Percentiles rank a stretch among this genome's conserved stretches.
Conservation (phyloP, 768 basidiomycete genomes). For the Pulveroboletus sp. region DNA sequence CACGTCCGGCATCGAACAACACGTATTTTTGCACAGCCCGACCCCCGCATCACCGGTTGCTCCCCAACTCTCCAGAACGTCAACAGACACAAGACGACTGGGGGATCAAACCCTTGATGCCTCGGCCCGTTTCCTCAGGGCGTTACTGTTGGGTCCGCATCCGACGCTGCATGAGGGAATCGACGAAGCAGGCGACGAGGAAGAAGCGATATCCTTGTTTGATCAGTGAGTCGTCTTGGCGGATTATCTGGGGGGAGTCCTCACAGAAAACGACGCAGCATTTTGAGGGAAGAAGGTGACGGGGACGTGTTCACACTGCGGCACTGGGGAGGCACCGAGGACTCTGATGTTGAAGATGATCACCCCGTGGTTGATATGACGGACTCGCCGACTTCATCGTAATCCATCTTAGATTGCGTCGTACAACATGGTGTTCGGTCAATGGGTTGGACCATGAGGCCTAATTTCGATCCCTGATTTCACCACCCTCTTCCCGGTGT, state of each 20-base stretch:
- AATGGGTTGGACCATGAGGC: no score
- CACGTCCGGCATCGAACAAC: conserved; percentile 73
- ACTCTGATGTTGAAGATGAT: conserved; percentile 24
- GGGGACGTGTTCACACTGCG: conserved; percentile 53
- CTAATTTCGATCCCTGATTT: not conserved
- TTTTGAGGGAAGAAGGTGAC: conserved; percentile 55
- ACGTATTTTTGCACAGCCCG: conserved; percentile 67
- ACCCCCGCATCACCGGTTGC: conserved; percentile 53
- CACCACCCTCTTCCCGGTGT: not conserved
- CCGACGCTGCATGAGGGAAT: conserved; percentile 28
- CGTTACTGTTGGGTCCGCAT: conserved; percentile 29
- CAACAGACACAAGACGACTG: conserved; percentile 46
- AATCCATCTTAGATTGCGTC: conserved; percentile 8
- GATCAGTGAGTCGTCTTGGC: conserved; percentile 57
- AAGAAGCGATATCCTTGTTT: conserved; percentile 59
- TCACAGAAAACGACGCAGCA: conserved; percentile 38
- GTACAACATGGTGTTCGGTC: no score
- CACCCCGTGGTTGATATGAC: conserved; percentile 20
- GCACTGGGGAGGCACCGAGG: conserved; percentile 35
- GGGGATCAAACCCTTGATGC: conserved; percentile 35
- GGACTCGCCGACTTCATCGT: conserved; percentile 19
- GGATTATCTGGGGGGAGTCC: not conserved
- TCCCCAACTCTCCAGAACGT: conserved; percentile 44
- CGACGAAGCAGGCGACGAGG: conserved; percentile 39
- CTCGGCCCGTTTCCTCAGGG: conserved; percentile 35